Evolutionary conservation across 1,284 basidiomycete species (phyloP), one percentile per base, ranked within the genome.

Genomic region (Naganishia albida): DNA sequence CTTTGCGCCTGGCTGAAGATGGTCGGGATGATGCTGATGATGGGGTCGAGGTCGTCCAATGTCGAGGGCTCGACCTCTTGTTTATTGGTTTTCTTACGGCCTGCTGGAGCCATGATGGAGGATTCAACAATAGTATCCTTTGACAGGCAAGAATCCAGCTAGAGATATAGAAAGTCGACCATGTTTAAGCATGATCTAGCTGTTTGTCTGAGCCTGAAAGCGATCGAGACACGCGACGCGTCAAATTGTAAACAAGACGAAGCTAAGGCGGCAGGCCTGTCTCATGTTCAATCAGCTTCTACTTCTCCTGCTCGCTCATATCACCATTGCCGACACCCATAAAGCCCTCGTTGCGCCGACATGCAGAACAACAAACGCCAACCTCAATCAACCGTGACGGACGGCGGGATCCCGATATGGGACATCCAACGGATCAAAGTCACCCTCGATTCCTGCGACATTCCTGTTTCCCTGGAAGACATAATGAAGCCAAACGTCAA

Each of bases 1-100:
- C 81, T 80, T 76, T 98, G 95, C 0, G 86, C 88, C 77, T 97
- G 90, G 64, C 91, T 88, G 67, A 91, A 91, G 60, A 87, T 85
- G 51, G 83, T 84, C 7, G 85, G 82, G 8, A 87, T 69, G 25
- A 75, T 70, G 0, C 74, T 18, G 76, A 80, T 34, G 56, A 60
- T n/a, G n/a, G 49, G 57, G 23, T 54, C 49, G 40, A 65, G 57
- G 23, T 65, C 64, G 26, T 62, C 51, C 4, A 65, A 20, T 7
- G 57, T 23, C 3, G 60, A 30, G 38, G 60, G 49, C 30, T 53
- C 25, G 8, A 39, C 50, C 15, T 34, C 40, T 13, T 43, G 23
- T 34, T 50, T 62, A 2, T 49, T 48, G 7, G 44, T 2, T 25
- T 34, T 59, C 1, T 7, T 7, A 2, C 57, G 57, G 23, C 46